Percentiles rank a stretch among this genome's conserved stretches.
These are phyloP conservation scores for Globisporangium paddicum DNA, from an alignment of 352 stramenopile genomes.

Conservation along the genomic window DNA sequence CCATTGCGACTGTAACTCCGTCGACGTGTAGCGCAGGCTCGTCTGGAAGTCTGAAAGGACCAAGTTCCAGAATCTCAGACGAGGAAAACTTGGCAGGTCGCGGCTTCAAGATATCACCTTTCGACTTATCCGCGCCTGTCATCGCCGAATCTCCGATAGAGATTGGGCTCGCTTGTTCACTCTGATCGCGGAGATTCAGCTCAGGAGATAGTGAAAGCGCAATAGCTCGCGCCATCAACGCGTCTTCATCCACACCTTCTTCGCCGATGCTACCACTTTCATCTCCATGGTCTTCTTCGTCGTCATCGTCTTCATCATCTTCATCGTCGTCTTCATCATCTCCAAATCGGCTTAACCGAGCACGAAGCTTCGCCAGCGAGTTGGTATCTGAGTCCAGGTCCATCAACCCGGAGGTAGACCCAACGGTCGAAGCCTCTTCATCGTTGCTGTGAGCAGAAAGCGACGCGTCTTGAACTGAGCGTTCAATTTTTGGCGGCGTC, in stretches of 20 bases:
- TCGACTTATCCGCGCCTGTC: conserved; percentile 8
- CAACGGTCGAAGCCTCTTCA: conserved; percentile 20
- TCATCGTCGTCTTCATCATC: conserved; percentile 35
- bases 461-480: background rate
- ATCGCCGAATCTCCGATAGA: conserved; percentile 18
- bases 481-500: conserved; percentile 27
- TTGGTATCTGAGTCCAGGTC: conserved; percentile 65
- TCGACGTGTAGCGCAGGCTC: conserved; percentile 38
- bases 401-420: conserved; percentile 38
- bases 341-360: conserved; percentile 63
- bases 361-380: conserved; percentile 55
- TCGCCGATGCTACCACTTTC: conserved; percentile 40
- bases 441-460: conserved; percentile 11
- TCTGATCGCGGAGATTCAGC: conserved; percentile 66
- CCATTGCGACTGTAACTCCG: conserved; percentile 42
- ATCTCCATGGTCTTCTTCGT: conserved; percentile 46
- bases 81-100: conserved; percentile 57
- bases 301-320: conserved; percentile 55
- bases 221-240: conserved; percentile 85
- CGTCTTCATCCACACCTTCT: conserved; percentile 84
- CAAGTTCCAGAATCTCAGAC: conserved; percentile 61
- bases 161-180: conserved; percentile 19
- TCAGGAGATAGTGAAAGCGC: conserved; percentile 84
- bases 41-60: conserved; percentile 51
- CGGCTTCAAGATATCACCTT: conserved; percentile 22